Conservation (phyloP, 106 monocot genomes). For the Allium fistulosum region DNA sequence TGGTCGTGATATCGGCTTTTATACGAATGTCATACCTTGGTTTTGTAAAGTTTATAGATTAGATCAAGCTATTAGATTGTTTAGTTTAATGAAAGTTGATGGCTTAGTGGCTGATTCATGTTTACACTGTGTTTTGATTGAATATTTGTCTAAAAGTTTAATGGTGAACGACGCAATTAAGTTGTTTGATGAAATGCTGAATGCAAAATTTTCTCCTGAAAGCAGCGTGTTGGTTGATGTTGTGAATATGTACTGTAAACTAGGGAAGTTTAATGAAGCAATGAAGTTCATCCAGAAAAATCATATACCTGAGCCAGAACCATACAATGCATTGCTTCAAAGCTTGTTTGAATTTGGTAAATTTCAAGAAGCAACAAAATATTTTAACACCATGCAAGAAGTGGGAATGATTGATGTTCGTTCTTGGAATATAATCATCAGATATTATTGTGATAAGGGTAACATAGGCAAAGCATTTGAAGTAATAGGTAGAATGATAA, state of each 20-base stretch:
- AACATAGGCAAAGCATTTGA: constrained; percentile 32
- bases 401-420: constrained; percentile 15
- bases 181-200: no score
- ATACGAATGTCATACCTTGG: constrained; percentile 17
- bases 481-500: constrained; percentile 54
- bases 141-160: constrained; percentile 27
- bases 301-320: constrained; percentile 16
- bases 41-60: constrained; percentile 30
- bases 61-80: constrained; percentile 36
- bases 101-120: constrained; percentile 12
- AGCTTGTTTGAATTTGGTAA: constrained; percentile 24
- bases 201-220: constrained; percentile 16
- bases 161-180: constrained; percentile 29
- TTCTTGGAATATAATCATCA: constrained; percentile 53
- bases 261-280: constrained; percentile 36
- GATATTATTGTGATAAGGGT: constrained; percentile 26
- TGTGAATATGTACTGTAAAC: constrained; percentile 35
- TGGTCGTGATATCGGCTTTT: constrained; percentile 23
- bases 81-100: constrained; percentile 36
- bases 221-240: constrained; percentile 21
- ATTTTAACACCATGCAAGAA: constrained; percentile 22
- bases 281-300: constrained; percentile 28
- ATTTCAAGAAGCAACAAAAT: constrained; percentile 21
- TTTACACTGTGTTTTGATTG: constrained; percentile 24
- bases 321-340: constrained; percentile 42